phyloP scores from a whole-genome alignment of 371 early-diverging fungal species.

The Funneliformis caledonium region DNA sequence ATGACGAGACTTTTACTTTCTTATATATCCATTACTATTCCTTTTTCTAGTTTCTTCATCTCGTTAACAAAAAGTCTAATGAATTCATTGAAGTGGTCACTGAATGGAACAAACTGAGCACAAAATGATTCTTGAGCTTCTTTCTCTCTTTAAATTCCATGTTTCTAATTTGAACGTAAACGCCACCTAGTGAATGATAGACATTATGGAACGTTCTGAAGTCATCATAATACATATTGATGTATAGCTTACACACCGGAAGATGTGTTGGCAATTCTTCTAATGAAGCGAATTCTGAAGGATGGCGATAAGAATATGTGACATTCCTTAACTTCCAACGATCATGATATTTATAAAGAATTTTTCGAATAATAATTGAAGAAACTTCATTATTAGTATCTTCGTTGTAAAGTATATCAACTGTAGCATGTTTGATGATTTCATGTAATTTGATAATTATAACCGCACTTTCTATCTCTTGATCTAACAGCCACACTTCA shows the following conservation, averaged over 20 bases:
- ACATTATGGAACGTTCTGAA: background rate
- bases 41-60: background rate
- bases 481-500: background rate
- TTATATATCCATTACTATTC: background rate
- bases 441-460: background rate
- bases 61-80: background rate
- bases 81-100: background rate
- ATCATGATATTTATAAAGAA: background rate
- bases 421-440: background rate
- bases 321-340: background rate
- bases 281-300: background rate
- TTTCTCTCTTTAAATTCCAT: background rate
- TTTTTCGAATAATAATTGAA: background rate
- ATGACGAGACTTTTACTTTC: background rate
- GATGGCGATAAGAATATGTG: background rate
- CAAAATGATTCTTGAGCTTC: constrained; percentile 1
- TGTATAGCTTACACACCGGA: too few relatives aligned
- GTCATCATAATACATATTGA: background rate
- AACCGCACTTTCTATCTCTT: background rate
- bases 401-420: background rate
- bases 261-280: background rate
- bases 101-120: background rate
- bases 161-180: background rate
- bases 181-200: background rate
- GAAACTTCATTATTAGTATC: background rate